phyloP scores from a whole-genome alignment of 1,284 basidiomycete species.

The Grifola frondosa region DNA sequence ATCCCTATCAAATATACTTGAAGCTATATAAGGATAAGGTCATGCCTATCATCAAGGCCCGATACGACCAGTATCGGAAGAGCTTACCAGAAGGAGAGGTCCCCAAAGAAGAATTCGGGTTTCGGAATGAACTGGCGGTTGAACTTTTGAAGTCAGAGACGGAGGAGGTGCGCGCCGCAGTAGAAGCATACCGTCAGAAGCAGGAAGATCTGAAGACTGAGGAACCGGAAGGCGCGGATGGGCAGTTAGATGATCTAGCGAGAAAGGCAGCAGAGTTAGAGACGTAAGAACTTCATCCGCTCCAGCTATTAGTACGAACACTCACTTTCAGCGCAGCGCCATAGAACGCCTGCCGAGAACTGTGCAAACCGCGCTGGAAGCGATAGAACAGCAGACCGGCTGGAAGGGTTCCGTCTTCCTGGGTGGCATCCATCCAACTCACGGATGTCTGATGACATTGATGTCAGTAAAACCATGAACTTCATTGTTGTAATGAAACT shows the following conservation, averaged over 20 bases:
- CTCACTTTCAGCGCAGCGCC: not conserved
- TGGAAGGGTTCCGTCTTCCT: not conserved
- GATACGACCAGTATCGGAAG: not conserved
- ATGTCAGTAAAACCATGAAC: not conserved
- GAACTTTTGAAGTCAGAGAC: not conserved
- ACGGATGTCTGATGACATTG: not conserved
- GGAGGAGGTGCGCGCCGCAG: not conserved
- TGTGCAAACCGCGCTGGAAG: not conserved
- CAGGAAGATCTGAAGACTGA: no score
- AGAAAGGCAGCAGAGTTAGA: no score
- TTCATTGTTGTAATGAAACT: not conserved
- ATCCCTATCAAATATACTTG: not conserved
- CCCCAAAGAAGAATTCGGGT: not conserved
- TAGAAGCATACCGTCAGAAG: no score
- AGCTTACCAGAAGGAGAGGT: not conserved
- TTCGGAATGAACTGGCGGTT: no score
- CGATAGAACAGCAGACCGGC: not conserved
- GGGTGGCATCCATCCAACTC: not conserved
- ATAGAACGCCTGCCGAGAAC: not conserved
- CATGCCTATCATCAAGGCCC: not conserved
- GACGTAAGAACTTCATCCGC: no score
- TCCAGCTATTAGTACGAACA: not conserved
- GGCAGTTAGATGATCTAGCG: not conserved
- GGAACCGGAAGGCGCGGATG: not conserved
- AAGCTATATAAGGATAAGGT: not conserved